Conservation (phyloP, 805 yeast genomes). For the Spathaspora boniae region DNA sequence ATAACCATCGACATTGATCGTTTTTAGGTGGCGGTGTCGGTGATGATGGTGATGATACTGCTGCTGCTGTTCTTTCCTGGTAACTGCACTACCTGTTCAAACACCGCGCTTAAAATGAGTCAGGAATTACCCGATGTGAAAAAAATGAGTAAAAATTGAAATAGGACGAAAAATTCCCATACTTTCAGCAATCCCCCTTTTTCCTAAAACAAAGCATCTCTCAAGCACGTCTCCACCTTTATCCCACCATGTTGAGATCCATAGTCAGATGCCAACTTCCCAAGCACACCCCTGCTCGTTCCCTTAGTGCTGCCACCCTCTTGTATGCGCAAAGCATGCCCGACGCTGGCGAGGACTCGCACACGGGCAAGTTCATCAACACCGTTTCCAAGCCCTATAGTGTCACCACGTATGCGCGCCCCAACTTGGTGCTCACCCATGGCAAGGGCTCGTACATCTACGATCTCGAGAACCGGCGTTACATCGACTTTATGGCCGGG, state of each 20-base stretch:
- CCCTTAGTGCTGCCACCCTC: too few species aligned
- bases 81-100: too few species aligned
- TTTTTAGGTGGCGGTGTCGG: slow-evolving; percentile 5
- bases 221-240: background rate
- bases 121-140: too few species aligned
- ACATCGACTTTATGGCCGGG: slow-evolving; percentile 91
- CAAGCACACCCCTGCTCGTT: background rate
- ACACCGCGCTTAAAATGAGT: too few species aligned
- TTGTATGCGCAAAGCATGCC: background rate
- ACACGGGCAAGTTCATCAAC: slow-evolving; percentile 39
- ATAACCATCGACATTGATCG: slow-evolving; percentile 34
- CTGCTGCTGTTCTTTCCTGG: too few species aligned
- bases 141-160: background rate
- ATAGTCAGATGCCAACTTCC: background rate
- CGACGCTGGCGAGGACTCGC: slow-evolving; percentile 29
- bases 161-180: slow-evolving; percentile 1
- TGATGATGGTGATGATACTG: background rate
- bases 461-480: slow-evolving; percentile 75
- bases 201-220: background rate
- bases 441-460: slow-evolving; percentile 80
- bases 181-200: background rate
- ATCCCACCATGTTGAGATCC: slow-evolving; percentile 3
- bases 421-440: slow-evolving; percentile 68
- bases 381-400: slow-evolving; percentile 50
- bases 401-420: slow-evolving; percentile 79